Percentiles rank a stretch among this genome's conserved stretches.
Evolutionary conservation across 2,329 filamentous ascomycete genomes (phyloP).

Genomic region (Botrytis pseudocinerea): DNA sequence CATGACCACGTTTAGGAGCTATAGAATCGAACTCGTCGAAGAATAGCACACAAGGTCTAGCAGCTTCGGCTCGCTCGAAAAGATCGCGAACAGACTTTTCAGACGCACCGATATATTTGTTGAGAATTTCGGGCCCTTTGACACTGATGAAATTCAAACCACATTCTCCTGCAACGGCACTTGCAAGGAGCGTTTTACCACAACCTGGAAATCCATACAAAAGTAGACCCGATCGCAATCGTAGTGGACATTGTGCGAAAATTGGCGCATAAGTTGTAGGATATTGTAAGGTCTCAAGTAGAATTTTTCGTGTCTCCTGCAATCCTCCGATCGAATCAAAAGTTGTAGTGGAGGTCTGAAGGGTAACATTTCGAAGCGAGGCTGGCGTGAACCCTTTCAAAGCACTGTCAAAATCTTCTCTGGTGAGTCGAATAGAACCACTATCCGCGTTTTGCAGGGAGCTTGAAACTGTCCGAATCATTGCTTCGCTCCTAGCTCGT

Average conservation of each 20-base stretch:
- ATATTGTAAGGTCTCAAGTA: constrained; percentile 93
- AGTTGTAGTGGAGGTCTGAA: constrained; percentile 89
- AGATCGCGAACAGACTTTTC: constrained; percentile 95
- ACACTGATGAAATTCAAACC: constrained; percentile 98
- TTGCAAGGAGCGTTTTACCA: constrained; percentile 93
- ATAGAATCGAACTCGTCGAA: constrained; percentile 99
- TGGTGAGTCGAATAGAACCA: constrained; percentile 62
- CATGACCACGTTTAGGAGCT: constrained; percentile 93
- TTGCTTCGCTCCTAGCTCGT: constrained; percentile 84
- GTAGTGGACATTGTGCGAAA: constrained; percentile 91
- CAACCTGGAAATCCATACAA: constrained; percentile 95
- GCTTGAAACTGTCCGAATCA: constrained; percentile 74
- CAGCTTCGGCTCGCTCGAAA: constrained; percentile 88
- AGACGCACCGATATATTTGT: constrained; percentile 98
- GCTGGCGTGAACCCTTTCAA: constrained; percentile 92
- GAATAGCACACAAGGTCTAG: constrained; percentile 91
- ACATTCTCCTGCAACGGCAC: constrained; percentile 95
- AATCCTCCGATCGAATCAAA: constrained; percentile 92
- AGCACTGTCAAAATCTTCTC: constrained; percentile 78
- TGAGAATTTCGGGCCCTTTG: constrained; percentile 96
- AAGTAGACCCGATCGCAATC: constrained; percentile 88
- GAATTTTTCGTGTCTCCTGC: constrained; percentile 79
- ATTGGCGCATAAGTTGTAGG: constrained; percentile 98
- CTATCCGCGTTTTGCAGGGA: constrained; percentile 48
- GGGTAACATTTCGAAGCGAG: constrained; percentile 87